Conservation (phyloP, 2,329 filamentous ascomycete species). For the Ophiostoma piceae region DNA sequence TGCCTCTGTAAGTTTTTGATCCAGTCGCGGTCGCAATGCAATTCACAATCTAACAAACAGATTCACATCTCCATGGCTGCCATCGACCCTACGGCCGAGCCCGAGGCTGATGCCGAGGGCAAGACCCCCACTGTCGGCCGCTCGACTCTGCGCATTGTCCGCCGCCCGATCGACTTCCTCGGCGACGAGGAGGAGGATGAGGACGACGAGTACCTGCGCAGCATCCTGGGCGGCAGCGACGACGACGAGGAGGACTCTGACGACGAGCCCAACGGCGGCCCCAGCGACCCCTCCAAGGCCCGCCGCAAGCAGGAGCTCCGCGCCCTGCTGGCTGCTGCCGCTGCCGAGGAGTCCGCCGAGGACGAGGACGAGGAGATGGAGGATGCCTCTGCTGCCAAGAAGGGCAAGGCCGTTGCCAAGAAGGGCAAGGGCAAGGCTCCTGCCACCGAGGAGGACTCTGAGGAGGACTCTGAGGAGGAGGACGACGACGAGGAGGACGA, state of each 20-base stretch:
- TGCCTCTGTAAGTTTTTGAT: slow-evolving; percentile 64
- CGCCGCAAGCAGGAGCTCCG: slow-evolving; percentile 70
- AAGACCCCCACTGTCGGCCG: slow-evolving; percentile 61
- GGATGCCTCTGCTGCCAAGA: slow-evolving; percentile 36
- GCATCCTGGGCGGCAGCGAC: slow-evolving; percentile 46
- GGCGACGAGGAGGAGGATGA: slow-evolving; percentile 53
- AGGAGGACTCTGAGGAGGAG: slow-evolving; percentile 37
- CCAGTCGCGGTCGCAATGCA: neutral
- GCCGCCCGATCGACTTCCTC: slow-evolving; percentile 50
- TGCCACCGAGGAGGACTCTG: slow-evolving; percentile 25
- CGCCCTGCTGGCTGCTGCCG: slow-evolving; percentile 67
- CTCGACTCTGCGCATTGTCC: slow-evolving; percentile 87
- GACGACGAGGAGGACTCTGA: slow-evolving; percentile 53
- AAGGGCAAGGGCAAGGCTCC: slow-evolving; percentile 30
- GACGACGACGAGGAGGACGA: slow-evolving; percentile 52
- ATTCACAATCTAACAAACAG: slow-evolving; percentile 41
- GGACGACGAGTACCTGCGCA: slow-evolving; percentile 58
- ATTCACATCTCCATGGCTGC: slow-evolving; percentile 99
- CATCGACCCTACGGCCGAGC: slow-evolving; percentile 78
- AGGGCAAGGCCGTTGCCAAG: slow-evolving; percentile 29
- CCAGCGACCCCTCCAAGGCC: slow-evolving; percentile 84
- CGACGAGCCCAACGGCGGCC: slow-evolving; percentile 77
- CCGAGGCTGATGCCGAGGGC: slow-evolving; percentile 59
- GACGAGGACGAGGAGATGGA: slow-evolving; percentile 54
- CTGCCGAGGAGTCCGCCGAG: slow-evolving; percentile 52